Base-by-base conservation (phyloP, 257 asterid species). In the Salvia splendens region DNA sequence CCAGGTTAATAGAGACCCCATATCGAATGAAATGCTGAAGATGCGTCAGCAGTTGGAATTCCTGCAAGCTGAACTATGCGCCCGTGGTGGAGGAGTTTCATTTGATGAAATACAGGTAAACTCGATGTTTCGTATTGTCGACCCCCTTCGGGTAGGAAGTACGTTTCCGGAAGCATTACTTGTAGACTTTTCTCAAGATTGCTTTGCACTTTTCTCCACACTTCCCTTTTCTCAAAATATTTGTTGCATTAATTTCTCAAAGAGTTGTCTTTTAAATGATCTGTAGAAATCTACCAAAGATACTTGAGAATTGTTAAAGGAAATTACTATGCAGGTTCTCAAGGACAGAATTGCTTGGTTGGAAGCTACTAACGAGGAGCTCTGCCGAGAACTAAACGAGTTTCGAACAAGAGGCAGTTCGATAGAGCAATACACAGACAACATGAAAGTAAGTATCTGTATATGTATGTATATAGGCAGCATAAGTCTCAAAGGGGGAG, bases 61-160 rank as follows among this genome's bases (percentile, higher is more conserved):
- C 80, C 71, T 94, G 77, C 99, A 94, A 77, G 99, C 99, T 48
- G 96, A 94, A 82, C 96, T 94, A 62, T 86, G 96, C 78, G 95
- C 96, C 64, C 98, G 96, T 65, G 96, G 92, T 40, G 96, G 96
- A 50, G 95, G 95, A 77, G 76, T 87, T 78, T 91, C 99, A 7
- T 87, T 86, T 14, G 89, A 84, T 75, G 96, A 91, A 82, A 82
- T 94, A 72, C 96, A 87, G 95, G 99, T 89, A 65, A 79, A 43
- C 30, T n/a, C n/a, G 6, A 35, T 32, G 5, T 30, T 66, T 56
- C 30, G 30, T 6, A 14, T 11, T 54, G 36, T 28, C 38, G 28
- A n/a, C 4, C 17, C 46, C 38, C 4, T 48, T 12, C 17, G 61
- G 46, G 47, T n/a, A n/a, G 32, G 36, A 57, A 41, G 47, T 52